A percentile compares a stretch with the other conserved stretches of the same genome.
phyloP scores from a whole-genome alignment of 192 early-diverging fungal genomes.

The Mortierella hygrophila region DNA sequence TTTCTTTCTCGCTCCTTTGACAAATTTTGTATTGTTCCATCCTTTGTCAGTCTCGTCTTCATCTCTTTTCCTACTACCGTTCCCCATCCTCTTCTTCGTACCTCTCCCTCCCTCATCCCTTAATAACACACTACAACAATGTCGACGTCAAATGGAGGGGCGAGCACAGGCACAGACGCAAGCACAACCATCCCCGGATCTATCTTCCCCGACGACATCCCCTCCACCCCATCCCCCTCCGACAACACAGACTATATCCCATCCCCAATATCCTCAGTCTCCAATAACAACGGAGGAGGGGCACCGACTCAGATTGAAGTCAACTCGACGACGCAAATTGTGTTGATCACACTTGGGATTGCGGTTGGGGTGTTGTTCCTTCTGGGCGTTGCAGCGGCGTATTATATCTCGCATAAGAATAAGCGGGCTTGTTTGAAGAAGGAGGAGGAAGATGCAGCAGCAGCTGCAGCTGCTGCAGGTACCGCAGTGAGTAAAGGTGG shows the following conservation, averaged over 20 bases:
- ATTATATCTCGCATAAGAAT: conserved; percentile 47
- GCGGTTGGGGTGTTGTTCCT: conserved; percentile 20
- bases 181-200: conserved; percentile 28
- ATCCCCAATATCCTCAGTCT: not conserved
- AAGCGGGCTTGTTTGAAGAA: conserved; percentile 12
- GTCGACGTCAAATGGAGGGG: not conserved
- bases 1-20: not conserved
- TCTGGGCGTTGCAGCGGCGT: conserved; percentile 17
- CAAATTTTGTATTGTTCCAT: not conserved
- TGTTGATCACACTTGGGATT: conserved; percentile 33
- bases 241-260: not conserved
- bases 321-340: conserved; percentile 27
- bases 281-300: not conserved
- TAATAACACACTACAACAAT: not conserved
- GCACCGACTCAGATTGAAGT: conserved; percentile 20
- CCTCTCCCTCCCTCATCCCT: not conserved
- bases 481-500: not conserved
- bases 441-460: not conserved
- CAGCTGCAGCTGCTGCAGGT: not conserved
- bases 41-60: no score
- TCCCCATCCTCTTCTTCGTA: not conserved
- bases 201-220: conserved; percentile 38
- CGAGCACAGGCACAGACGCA: not conserved
- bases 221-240: not conserved
- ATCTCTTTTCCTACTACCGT: not conserved